These are phyloP conservation scores for Tolypocladium album DNA, from an alignment of 2,329 filamentous ascomycete genomes.

Conservation along the genomic window DNA sequence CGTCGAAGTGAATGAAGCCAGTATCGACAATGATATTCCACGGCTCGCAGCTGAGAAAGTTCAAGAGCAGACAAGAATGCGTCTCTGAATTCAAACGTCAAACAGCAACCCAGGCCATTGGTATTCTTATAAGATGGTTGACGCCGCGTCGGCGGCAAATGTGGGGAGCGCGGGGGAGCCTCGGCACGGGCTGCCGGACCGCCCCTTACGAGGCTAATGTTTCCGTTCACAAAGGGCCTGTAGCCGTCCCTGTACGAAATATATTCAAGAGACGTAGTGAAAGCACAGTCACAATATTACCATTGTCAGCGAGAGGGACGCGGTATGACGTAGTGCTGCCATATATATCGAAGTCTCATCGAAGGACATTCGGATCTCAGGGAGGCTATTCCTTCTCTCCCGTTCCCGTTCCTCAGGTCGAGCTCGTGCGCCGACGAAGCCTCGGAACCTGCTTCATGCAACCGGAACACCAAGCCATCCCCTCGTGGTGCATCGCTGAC, in stretches of 20 bases:
- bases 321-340: no score
- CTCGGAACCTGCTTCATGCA: slow-evolving; percentile 1
- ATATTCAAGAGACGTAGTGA: background rate
- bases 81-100: background rate
- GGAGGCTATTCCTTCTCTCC: background rate
- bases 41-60: background rate
- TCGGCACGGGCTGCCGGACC: background rate
- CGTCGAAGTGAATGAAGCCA: background rate
- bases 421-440: background rate
- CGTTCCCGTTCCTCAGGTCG: background rate
- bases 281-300: background rate
- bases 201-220: background rate
- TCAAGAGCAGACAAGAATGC: background rate
- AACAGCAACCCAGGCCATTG: background rate
- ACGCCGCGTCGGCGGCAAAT: background rate
- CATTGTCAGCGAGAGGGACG: background rate
- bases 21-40: background rate
- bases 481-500: background rate
- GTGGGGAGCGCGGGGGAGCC: background rate
- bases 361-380: background rate
- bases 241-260: background rate
- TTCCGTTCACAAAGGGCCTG: background rate
- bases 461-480: background rate
- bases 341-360: background rate
- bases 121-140: no score